These are phyloP conservation scores for Ceriops tagal DNA, from an alignment of 345 rosid genomes.

Conservation along the genomic window DNA sequence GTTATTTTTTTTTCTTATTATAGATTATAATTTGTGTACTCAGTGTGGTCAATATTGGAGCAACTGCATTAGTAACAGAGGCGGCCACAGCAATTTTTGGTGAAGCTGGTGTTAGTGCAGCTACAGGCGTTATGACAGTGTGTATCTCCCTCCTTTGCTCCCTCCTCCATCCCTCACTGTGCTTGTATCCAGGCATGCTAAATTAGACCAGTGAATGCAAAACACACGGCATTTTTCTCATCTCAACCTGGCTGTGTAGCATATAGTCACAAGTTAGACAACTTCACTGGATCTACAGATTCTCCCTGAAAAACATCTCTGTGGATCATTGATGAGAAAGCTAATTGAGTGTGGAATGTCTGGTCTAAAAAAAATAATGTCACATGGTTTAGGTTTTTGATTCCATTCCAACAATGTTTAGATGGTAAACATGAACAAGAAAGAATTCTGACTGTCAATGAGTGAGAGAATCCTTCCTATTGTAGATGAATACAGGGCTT, in stretches of 20 bases:
- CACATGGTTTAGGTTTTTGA: too few relatives aligned
- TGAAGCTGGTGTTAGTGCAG: slow-evolving; percentile 99
- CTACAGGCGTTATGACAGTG: slow-evolving; percentile 99
- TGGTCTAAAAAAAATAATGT: too few relatives aligned
- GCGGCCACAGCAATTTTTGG: slow-evolving; percentile 99
- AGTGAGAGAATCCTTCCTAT: neutral
- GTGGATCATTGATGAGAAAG: too few relatives aligned
- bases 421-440: neutral
- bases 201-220: too few relatives aligned
- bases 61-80: slow-evolving; percentile 96
- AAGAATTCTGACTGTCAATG: neutral
- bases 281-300: too few relatives aligned
- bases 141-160: slow-evolving; percentile 27
- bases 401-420: neutral
- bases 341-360: too few relatives aligned
- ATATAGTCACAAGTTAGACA: too few relatives aligned
- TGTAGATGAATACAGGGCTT: neutral
- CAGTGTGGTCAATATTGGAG: slow-evolving; percentile 97
- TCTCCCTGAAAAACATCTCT: too few relatives aligned
- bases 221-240: too few relatives aligned
- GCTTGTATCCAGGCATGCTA: neutral
- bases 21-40: slow-evolving; percentile 30
- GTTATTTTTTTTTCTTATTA: slow-evolving; percentile 30
- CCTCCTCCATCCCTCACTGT: neutral
- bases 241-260: too few relatives aligned